These are phyloP conservation scores for Tolypocladium paradoxum DNA, from an alignment of 2,329 filamentous ascomycete genomes.

Conservation along the genomic window DNA sequence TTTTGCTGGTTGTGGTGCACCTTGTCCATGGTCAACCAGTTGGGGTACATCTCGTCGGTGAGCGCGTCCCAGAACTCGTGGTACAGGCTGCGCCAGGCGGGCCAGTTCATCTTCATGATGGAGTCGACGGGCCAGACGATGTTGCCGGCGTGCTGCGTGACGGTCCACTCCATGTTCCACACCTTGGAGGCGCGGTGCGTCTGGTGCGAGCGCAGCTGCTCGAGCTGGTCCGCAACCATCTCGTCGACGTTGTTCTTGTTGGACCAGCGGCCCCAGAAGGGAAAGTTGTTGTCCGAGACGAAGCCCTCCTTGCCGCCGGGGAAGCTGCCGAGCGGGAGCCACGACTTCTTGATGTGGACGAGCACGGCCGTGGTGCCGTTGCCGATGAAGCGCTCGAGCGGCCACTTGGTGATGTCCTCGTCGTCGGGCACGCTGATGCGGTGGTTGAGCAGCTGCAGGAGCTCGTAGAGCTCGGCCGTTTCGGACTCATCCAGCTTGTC, in stretches of 20 bases:
- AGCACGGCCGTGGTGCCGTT: slow-evolving; percentile 14
- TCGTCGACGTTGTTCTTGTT: slow-evolving; percentile 4
- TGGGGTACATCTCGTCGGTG: slow-evolving; percentile 16
- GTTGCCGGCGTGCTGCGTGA: slow-evolving; percentile 9
- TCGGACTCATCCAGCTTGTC: slow-evolving; percentile 1
- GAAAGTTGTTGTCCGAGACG: slow-evolving; percentile 13
- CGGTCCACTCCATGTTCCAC: slow-evolving; percentile 15
- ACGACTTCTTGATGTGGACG: slow-evolving; percentile 14
- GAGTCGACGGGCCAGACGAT: neutral
- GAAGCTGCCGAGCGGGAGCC: slow-evolving; percentile 9
- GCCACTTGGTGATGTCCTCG: slow-evolving; percentile 14
- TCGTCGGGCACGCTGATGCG: slow-evolving; percentile 9
- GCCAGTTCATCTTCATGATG: slow-evolving; percentile 7
- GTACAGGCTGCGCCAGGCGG: slow-evolving; percentile 12
- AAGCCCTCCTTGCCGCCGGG: slow-evolving; percentile 18
- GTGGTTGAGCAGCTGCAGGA: slow-evolving; percentile 12
- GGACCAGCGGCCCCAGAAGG: slow-evolving; percentile 13
- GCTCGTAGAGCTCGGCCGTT: slow-evolving; percentile 8
- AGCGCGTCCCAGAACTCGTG: slow-evolving; percentile 12
- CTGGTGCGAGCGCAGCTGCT: slow-evolving; percentile 5
- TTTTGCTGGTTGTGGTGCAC: slow-evolving; percentile 14
- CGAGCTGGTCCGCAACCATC: slow-evolving; percentile 13
- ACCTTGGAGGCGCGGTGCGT: slow-evolving; percentile 5
- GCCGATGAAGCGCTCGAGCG: slow-evolving; percentile 15
- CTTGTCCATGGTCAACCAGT: slow-evolving; percentile 20